Conservation (phyloP, 108 stramenopile species). For the Nitzschia sp. region DNA sequence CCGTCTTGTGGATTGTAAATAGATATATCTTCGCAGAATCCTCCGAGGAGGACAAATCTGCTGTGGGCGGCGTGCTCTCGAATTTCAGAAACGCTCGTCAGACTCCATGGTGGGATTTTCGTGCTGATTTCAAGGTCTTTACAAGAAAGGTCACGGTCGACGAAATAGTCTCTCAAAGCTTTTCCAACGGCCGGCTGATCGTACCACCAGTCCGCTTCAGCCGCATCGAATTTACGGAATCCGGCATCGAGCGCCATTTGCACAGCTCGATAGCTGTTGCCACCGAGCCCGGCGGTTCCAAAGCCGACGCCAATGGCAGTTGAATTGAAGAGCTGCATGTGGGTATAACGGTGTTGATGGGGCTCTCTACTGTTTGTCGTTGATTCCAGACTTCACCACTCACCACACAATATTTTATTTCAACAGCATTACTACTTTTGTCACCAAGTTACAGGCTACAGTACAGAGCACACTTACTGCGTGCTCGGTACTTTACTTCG, state of each 20-base stretch:
- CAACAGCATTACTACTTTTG: too few relatives aligned
- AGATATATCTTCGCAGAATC: slow-evolving; percentile 32
- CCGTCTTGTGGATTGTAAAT: not conserved
- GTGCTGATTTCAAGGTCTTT: slow-evolving; percentile 37
- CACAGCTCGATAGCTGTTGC: slow-evolving; percentile 29
- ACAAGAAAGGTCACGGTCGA: not conserved
- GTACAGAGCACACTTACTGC: too few relatives aligned
- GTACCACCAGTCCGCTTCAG: slow-evolving; percentile 60
- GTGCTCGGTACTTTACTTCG: too few relatives aligned
- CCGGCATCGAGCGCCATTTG: slow-evolving; percentile 44
- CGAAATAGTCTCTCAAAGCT: slow-evolving; percentile 35
- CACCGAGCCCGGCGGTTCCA: slow-evolving; percentile 48
- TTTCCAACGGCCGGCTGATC: slow-evolving; percentile 37
- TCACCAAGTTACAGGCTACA: too few relatives aligned
- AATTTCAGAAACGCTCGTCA: slow-evolving; percentile 43
- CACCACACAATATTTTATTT: too few relatives aligned
- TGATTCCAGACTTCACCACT: too few relatives aligned
- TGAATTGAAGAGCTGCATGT: too few relatives aligned
- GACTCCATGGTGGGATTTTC: slow-evolving; percentile 57
- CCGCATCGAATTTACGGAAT: slow-evolving; percentile 56
- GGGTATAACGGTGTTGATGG: too few relatives aligned
- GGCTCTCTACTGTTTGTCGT: too few relatives aligned
- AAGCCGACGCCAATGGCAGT: slow-evolving; percentile 50
- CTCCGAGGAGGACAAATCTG: slow-evolving; percentile 41
- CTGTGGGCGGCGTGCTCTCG: slow-evolving; percentile 34